Percentiles rank a stretch among this genome's conserved stretches.
Evolutionary conservation across 1,284 basidiomycete genomes (phyloP).

Genomic region (Leccinum subspadiceum): DNA sequence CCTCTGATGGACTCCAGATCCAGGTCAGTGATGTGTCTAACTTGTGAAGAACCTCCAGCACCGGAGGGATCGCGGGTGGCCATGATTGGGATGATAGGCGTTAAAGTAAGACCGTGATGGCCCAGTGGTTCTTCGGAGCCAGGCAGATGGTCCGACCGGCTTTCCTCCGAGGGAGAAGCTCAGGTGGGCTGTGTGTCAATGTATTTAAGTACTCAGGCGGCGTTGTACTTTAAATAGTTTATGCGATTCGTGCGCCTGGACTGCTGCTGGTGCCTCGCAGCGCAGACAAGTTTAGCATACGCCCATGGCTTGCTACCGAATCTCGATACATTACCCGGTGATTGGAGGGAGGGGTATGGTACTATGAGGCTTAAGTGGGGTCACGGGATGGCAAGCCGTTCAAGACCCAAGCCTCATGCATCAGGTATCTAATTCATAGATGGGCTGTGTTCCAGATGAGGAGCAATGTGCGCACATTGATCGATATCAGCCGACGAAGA

Average conservation of each 20-base stretch:
- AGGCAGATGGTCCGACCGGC: background rate
- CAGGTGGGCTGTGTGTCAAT: background rate
- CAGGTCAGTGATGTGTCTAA: conserved; percentile 36
- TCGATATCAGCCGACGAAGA: background rate
- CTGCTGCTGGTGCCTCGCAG: background rate
- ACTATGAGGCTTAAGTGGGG: background rate
- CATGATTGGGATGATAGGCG: no score
- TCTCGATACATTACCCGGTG: background rate
- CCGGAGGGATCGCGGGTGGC: background rate
- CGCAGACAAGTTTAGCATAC: background rate
- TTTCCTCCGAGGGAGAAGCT: background rate
- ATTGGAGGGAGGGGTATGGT: background rate
- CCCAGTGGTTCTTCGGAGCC: background rate
- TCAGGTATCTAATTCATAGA: background rate
- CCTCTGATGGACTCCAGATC: conserved; percentile 46
- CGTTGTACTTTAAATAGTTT: background rate
- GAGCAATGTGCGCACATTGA: background rate
- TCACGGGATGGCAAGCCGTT: background rate
- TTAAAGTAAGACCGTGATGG: background rate
- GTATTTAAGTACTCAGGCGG: background rate
- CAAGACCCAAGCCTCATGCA: background rate
- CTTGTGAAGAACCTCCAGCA: conserved; percentile 7
- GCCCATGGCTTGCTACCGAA: background rate
- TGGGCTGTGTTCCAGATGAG: no score
- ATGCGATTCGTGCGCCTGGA: background rate